A percentile compares a stretch with the other conserved stretches of the same genome.
Evolutionary conservation across 2,329 filamentous ascomycete species (phyloP).

Genomic region (Volutella citrinella): DNA sequence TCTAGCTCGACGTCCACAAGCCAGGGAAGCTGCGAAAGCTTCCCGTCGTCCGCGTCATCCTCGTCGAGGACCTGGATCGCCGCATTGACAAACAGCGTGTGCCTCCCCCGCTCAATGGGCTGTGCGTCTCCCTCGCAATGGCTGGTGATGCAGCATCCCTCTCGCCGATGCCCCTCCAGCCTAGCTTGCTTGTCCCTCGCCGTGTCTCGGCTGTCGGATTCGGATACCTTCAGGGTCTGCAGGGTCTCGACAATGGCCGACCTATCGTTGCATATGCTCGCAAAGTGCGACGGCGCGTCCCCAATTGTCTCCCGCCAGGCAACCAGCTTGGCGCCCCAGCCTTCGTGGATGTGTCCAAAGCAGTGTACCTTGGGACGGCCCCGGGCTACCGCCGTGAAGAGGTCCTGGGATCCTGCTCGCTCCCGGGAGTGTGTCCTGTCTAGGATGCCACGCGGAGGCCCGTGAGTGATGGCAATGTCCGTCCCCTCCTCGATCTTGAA

Average conservation of each 20-base stretch:
- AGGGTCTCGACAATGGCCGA: slow-evolving; percentile 37
- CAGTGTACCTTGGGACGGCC: slow-evolving; percentile 31
- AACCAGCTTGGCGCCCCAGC: slow-evolving; percentile 40
- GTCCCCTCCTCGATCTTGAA: slow-evolving; percentile 21
- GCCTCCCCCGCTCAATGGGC: background rate
- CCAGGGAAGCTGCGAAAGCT: slow-evolving; percentile 13
- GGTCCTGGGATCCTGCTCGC: slow-evolving; percentile 24
- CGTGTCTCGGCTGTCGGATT: background rate
- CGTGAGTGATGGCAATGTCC: slow-evolving; percentile 32
- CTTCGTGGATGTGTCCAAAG: slow-evolving; percentile 32
- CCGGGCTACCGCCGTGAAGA: slow-evolving; percentile 26
- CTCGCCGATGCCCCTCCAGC: background rate
- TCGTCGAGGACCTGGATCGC: slow-evolving; percentile 6
- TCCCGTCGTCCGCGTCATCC: too few relatives aligned
- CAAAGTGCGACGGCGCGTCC: slow-evolving; percentile 39
- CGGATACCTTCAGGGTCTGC: background rate
- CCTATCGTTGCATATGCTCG: slow-evolving; percentile 43
- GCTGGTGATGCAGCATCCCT: slow-evolving; percentile 1
- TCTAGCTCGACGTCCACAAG: slow-evolving; percentile 15
- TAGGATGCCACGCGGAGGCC: slow-evolving; percentile 36
- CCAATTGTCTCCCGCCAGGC: slow-evolving; percentile 37
- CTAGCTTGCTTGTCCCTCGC: slow-evolving; percentile 1
- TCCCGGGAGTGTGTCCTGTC: slow-evolving; percentile 30
- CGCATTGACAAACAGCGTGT: slow-evolving; percentile 22
- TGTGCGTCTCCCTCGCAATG: slow-evolving; percentile 2